Evolutionary conservation across 129 eudicot genomes (phyloP).

Genomic region (Flaveria robusta): DNA sequence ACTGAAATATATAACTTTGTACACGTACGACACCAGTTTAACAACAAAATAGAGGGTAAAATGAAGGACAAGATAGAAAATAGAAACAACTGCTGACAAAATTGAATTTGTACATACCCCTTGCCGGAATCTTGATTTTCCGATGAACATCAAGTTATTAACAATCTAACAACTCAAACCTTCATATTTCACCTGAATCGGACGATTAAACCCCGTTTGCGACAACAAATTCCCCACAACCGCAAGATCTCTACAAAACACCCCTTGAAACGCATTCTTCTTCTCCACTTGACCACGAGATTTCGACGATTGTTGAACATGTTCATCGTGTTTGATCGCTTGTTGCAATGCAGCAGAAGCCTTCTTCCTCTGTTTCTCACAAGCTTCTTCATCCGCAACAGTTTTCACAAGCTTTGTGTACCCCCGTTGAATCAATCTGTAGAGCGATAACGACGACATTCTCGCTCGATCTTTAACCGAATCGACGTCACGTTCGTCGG

Average conservation of each 20-base stretch:
- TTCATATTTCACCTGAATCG: conserved; percentile 70
- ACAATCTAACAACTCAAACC: conserved; percentile 63
- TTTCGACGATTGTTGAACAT: background rate
- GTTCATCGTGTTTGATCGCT: conserved; percentile 21
- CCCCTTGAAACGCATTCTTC: conserved; percentile 64
- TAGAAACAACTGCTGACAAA: conserved; percentile 9
- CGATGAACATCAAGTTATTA: background rate
- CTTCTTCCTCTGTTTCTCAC: conserved; percentile 65
- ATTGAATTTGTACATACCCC: conserved; percentile 45
- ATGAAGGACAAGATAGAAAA: background rate
- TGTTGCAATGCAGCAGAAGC: conserved; percentile 37
- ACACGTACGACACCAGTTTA: conserved; percentile 10
- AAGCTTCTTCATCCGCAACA: conserved; percentile 61
- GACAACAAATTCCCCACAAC: conserved; percentile 77
- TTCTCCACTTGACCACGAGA: conserved; percentile 16
- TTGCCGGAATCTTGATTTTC: background rate
- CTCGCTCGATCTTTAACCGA: conserved; percentile 63
- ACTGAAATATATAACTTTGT: conserved; percentile 23
- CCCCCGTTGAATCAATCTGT: conserved; percentile 71
- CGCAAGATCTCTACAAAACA: conserved; percentile 78
- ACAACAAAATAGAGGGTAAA: background rate
- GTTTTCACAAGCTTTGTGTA: conserved; percentile 49
- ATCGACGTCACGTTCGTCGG: conserved; percentile 62
- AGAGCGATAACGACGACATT: conserved; percentile 62
- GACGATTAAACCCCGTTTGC: conserved; percentile 62